Conservation (phyloP, 2,329 filamentous ascomycete species). For the Atkinsonella texensis region DNA sequence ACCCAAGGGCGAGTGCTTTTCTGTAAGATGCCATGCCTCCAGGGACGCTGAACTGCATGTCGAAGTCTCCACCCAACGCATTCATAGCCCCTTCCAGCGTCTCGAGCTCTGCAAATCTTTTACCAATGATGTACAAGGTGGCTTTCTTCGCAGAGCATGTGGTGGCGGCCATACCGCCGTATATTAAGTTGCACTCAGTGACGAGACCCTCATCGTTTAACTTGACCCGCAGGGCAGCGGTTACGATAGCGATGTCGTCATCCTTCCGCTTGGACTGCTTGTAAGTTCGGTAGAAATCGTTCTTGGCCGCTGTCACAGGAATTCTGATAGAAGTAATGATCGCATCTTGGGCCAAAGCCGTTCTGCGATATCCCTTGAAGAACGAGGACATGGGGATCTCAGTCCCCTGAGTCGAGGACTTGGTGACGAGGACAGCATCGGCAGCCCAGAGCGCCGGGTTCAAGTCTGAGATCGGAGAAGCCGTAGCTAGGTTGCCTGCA, state of each 20-base stretch:
- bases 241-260: constrained; percentile 97
- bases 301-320: constrained; percentile 59
- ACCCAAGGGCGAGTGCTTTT: constrained; percentile 78
- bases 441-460: constrained; percentile 90
- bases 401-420: constrained; percentile 57
- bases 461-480: constrained; percentile 90
- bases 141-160: constrained; percentile 80
- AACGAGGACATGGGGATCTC: constrained; percentile 89
- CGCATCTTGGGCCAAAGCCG: constrained; percentile 67
- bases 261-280: constrained; percentile 97
- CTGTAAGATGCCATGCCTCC: constrained; percentile 97
- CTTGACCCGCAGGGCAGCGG: constrained; percentile 66
- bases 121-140: constrained; percentile 61
- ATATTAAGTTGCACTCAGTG: constrained; percentile 66
- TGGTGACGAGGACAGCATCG: constrained; percentile 70
- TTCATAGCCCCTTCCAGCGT: constrained; percentile 86
- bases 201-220: constrained; percentile 60
- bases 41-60: constrained; percentile 79
- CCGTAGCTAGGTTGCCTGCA: constrained; percentile 86
- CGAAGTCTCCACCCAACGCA: constrained; percentile 79
- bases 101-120: constrained; percentile 64
- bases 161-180: constrained; percentile 88
- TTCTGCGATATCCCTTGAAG: constrained; percentile 83
- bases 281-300: constrained; percentile 80
- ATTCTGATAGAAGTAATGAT: constrained; percentile 83